Conservation (phyloP, 805 yeast genomes). For the Myxozyma geophila region DNA sequence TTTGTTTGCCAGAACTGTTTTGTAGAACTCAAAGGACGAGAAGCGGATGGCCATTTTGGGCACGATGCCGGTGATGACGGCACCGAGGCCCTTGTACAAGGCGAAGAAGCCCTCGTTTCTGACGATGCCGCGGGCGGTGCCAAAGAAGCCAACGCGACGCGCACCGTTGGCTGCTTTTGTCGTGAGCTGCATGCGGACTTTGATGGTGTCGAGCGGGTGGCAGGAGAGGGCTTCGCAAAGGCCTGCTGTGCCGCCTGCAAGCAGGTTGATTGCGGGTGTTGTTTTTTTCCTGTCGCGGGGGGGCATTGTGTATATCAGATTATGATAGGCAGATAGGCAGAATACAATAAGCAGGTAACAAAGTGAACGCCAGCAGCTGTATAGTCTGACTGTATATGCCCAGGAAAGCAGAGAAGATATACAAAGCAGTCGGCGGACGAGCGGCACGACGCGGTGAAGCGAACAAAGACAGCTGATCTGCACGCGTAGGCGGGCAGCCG, state of each 20-base stretch:
- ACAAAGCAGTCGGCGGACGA: conserved; percentile 10
- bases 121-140: conserved; percentile 79
- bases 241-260: conserved; percentile 97
- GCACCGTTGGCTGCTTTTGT: conserved; percentile 55
- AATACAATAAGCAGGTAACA: too few species aligned
- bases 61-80: conserved; percentile 94
- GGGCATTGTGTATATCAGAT: conserved; percentile 2
- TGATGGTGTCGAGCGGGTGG: conserved; percentile 97
- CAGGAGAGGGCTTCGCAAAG: conserved; percentile 94
- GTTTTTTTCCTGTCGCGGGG: conserved; percentile 34
- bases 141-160: conserved; percentile 83
- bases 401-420: not conserved
- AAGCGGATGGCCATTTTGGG: conserved; percentile 98
- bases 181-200: conserved; percentile 94
- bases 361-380: not conserved
- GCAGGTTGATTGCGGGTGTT: conserved; percentile 38
- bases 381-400: not conserved
- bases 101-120: conserved; percentile 82
- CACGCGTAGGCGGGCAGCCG: not conserved
- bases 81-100: conserved; percentile 93
- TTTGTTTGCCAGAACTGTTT: conserved; percentile 59
- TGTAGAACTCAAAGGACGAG: conserved; percentile 89
- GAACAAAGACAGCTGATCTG: conserved; percentile 4
- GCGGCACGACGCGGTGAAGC: not conserved
- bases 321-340: too few species aligned